A percentile compares a stretch with the other conserved stretches of the same genome.
phyloP scores from a whole-genome alignment of 805 yeast genomes.

The Jamesozyma rosinii region DNA sequence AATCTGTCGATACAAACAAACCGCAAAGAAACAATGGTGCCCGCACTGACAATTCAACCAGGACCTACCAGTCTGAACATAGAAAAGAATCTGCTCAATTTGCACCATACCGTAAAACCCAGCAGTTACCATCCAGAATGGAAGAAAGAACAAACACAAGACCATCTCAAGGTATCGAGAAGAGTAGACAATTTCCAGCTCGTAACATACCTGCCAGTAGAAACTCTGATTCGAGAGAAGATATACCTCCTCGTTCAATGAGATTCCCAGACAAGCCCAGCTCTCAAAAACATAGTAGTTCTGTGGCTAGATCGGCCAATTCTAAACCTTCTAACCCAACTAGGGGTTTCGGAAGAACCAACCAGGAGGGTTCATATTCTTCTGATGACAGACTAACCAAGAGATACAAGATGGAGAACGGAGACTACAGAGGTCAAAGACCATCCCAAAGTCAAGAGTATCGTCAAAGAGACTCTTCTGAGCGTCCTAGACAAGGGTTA shows the following conservation, averaged over 20 bases:
- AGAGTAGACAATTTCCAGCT: not conserved
- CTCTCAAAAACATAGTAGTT: not conserved
- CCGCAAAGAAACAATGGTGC: not conserved
- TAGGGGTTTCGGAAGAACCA: not conserved
- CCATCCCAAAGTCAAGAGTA: not conserved
- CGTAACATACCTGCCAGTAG: not conserved
- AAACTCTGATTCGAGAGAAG: not conserved
- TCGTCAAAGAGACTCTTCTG: constrained; percentile 1
- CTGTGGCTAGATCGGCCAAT: not conserved
- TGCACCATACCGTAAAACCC: not conserved
- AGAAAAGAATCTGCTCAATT: not conserved
- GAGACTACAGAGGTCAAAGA: constrained; percentile 1
- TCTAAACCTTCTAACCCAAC: not conserved
- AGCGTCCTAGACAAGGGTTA: not conserved
- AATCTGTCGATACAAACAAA: no score
- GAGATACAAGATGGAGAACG: constrained; percentile 2
- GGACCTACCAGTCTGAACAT: not conserved
- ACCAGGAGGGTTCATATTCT: constrained; percentile 3
- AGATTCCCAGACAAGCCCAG: constrained; percentile 1
- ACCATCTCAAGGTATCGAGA: not conserved
- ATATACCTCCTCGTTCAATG: not conserved
- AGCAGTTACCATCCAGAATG: not conserved
- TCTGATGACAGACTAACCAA: constrained; percentile 12
- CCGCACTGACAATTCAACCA: not conserved
- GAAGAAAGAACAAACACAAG: not conserved